Evolutionary conservation across 192 early-diverging fungal genomes (phyloP).

Genomic region (Entophlyctis helioformis): DNA sequence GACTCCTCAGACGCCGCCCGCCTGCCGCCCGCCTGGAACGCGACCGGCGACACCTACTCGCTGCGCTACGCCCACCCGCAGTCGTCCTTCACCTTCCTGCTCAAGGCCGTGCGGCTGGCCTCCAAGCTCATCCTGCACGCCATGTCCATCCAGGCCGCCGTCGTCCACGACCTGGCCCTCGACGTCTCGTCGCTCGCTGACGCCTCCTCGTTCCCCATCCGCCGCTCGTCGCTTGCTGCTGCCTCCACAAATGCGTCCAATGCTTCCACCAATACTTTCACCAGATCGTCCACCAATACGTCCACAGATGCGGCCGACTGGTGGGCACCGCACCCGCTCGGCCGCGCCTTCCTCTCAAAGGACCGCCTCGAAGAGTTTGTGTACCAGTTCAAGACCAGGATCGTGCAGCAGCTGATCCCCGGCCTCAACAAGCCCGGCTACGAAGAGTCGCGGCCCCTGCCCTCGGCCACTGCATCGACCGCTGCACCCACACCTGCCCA

Average conservation of each 20-base stretch:
- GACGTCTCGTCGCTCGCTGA: constrained; percentile 3
- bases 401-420: constrained; percentile 56
- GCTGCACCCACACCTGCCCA: not conserved
- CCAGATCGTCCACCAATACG: constrained; percentile 4
- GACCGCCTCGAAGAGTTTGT: constrained; percentile 48
- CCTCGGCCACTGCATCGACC: not conserved
- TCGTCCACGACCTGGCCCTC: not conserved
- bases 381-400: constrained; percentile 42
- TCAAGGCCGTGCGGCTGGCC: constrained; percentile 55
- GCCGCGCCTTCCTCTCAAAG: constrained; percentile 48
- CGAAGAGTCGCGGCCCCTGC: constrained; percentile 22
- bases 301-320: no score
- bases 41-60: constrained; percentile 41
- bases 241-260: not conserved
- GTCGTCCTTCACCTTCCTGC: constrained; percentile 51
- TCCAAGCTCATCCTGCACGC: constrained; percentile 53
- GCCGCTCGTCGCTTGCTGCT: not conserved
- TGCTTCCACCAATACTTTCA: not conserved
- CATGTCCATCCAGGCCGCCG: constrained; percentile 47
- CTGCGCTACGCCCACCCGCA: constrained; percentile 55
- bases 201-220: constrained; percentile 15
- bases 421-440: constrained; percentile 61
- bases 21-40: constrained; percentile 49
- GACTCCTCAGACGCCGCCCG: constrained; percentile 12
- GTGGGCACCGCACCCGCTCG: no score